Evolutionary conservation across 2,329 filamentous ascomycete species (phyloP).

Genomic region (Calonectria pteridis): DNA sequence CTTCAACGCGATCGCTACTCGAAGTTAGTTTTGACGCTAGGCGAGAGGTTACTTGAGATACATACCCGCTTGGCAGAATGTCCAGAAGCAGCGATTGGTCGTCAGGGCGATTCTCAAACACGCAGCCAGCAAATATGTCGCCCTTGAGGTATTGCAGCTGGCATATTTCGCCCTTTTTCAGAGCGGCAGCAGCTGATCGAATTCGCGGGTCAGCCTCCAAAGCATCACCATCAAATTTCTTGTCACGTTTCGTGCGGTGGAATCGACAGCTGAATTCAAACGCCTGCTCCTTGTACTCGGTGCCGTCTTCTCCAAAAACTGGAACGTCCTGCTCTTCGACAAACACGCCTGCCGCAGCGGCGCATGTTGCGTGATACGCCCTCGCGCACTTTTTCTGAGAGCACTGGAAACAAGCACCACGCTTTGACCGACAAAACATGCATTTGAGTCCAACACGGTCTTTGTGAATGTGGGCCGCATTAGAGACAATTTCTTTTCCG

Average conservation of each 20-base stretch:
- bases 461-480: conserved; percentile 85
- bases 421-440: conserved; percentile 92
- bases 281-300: conserved; percentile 90
- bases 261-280: conserved; percentile 96
- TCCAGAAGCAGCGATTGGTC: conserved; percentile 85
- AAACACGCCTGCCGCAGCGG: conserved; percentile 90
- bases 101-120: conserved; percentile 83
- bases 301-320: conserved; percentile 89
- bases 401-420: conserved; percentile 97
- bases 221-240: conserved; percentile 75
- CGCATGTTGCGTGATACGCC: conserved; percentile 95
- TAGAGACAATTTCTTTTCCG: conserved; percentile 80
- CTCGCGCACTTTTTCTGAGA: conserved; percentile 93
- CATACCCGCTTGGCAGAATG: conserved; percentile 86
- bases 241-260: conserved; percentile 88
- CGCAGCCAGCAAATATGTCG: conserved; percentile 90
- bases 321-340: conserved; percentile 89
- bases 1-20: conserved; percentile 76
- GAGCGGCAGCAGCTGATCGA: conserved; percentile 73
- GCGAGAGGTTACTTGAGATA: conserved; percentile 33
- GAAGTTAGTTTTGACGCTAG: conserved; percentile 53
- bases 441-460: conserved; percentile 93
- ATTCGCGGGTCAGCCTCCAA: conserved; percentile 80
- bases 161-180: conserved; percentile 81
- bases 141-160: conserved; percentile 88